Evolutionary conservation across 1,139 yeast genomes (phyloP), one percentile per base, ranked within the genome.

Genomic region (Geotrichum phurueaensis): DNA sequence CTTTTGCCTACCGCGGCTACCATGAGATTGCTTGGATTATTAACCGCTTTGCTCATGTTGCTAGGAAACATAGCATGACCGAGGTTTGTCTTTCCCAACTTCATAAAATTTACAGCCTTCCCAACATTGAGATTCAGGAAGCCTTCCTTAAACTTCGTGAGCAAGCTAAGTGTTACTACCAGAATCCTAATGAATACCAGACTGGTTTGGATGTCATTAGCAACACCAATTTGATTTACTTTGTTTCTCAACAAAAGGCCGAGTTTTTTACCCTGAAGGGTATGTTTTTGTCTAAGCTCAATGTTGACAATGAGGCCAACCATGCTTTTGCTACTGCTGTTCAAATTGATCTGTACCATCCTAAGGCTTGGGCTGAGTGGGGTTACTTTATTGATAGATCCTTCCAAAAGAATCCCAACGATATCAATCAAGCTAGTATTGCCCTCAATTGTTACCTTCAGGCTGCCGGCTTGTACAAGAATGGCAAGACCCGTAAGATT

Each of bases 361-460:
- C 99, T 1, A 94, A 94, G 71, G 99, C 99, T 0, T 95, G 99
- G 99, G 98, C 98, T 1, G 98, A 95, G 73, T 95, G 99, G 99
- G 99, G 99, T 64, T 84, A 85, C 71, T 95, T 91, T 76, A 94
- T 91, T 71, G 99, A 95, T 67, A 84, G 87, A 54, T 79, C 97
- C 57, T 86, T 90, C 73, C 89, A 89, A 67, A 96, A 90, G 67
- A 86, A 86, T 66, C 94, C 96, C 0, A 83, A 80, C 57, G 96
- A 90, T 69, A 84, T 89, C 77, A 84, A 85, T 31, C 88, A 85
- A 73, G 99, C 98, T 15, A 87, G 91, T 65, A 91, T 92, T 72
- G 98, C 99, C 1, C 86, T 95, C 56, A 87, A 96, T 70, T 95
- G 99, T 73, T 95, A 92, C 73, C 79, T 95, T 67, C 99, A 94